Base-by-base conservation (phyloP, 2,329 filamentous ascomycete genomes). In the Ophiostoma angusticollis region DNA sequence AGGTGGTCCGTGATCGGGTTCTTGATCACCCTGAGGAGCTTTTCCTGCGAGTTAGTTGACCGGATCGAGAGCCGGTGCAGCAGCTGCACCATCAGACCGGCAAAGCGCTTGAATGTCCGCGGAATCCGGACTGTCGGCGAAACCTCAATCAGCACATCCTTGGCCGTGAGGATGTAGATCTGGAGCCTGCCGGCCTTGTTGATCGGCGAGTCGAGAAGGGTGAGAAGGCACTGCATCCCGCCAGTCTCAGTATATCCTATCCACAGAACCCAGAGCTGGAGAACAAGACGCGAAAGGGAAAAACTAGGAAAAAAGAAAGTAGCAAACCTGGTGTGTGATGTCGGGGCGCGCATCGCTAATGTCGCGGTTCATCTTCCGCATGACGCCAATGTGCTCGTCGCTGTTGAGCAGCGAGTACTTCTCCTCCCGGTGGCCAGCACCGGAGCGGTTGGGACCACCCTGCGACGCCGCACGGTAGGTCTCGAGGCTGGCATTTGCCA, bases 311-410 rank as follows among this genome's bases (percentile, higher is more conserved):
- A n/a, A 32, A 25, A 35, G 28, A 18, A 9, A 30, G 23, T 31
- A 12, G 40, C 45, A 42, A 47, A 95, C 89, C 84, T 96, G 91
- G 60, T 98, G 91, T 32, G 91, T 94, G 54, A 98, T 98, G 62
- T 98, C 91, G 31, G 91, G 91, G 51, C 91, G 78, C 44, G 91
- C 91, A 62, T 98, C 91, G 59, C 87, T 95, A 49, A 98, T 96
- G 58, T 98, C 91, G 52, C 91, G 75, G 59, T 93, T 93, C 89
- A 96, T 96, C 70, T 96, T 98, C 55, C 91, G 81, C 86, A 98
- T 94, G 49, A 96, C 83, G 46, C 91, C 91, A 51, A 98, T 98
- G 59, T 98, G 91, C 63, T 98, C 91, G 57, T 98, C 91, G 62
- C 87, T 95, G 70, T 98, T 98, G 54, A 98, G 78, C 37, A 98